Base-by-base conservation (phyloP, 768 basidiomycete genomes). In the Suillus lakei region DNA sequence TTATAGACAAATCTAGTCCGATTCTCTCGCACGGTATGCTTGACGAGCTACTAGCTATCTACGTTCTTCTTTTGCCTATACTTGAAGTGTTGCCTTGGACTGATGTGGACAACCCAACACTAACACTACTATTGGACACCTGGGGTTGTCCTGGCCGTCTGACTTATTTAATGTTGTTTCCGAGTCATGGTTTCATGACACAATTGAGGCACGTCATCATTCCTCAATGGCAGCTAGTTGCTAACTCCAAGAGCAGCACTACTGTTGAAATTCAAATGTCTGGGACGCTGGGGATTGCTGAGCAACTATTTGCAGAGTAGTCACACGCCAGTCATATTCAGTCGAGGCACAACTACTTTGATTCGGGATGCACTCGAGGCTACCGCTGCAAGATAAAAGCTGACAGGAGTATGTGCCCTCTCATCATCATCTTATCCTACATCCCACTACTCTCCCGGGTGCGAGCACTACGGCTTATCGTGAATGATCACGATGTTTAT, bases 401-500 rank as follows among this genome's bases (percentile, higher is more conserved):
- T 32, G 30, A 30, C 21, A 54, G 10, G 2, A 3, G 30, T 32
- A 56, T 56, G n/a, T 9, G 9, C 36, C 21, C 54, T n/a, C 13
- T 23, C n/a, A 56, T 34, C n/a, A 36, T 16, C 2, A 56, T 56
- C 13, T 36, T 34, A 34, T 36, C n/a, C 23, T 38, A 23, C 36
- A 38, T 56, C 9, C 12, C 16, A 28, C 18, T 41, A 26, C 16
- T 58, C 26, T 59, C 38, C 15, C 18, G 38, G 5, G 58, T 28
- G 26, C 9, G 16, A 58, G 23, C 38, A 28, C 26, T 18, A 26
- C 36, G 36, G 36, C 56, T 21, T 23, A 58, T 58, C 23, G 56
- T 26, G 16, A 38, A 58, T 58, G 18, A 58, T 18, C 23, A 58
- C 38, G 18, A n/a, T 74, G 73, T 38, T 62, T 60, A 44, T 34